phyloP scores from a whole-genome alignment of 768 basidiomycete species.

The Collybiopsis luxurians region DNA sequence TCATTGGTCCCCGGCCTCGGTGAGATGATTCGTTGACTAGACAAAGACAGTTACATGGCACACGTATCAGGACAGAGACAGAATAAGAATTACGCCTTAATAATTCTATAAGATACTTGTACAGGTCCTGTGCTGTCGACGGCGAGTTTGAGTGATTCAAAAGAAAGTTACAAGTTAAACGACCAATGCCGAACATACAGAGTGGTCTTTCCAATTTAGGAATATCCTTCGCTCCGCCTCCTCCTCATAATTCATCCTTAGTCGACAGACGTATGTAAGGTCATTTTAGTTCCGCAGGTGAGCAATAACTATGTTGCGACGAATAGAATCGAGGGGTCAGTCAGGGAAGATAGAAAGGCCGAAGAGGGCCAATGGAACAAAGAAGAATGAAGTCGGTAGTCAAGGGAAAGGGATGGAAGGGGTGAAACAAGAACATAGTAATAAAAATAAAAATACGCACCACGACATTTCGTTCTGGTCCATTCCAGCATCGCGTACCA shows the following conservation, averaged over 20 bases:
- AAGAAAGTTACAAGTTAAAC: not conserved
- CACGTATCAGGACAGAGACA: too few species aligned
- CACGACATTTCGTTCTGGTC: slow-evolving; percentile 82
- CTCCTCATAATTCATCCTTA: slow-evolving; percentile 39
- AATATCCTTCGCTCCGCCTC: not conserved
- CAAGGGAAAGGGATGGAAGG: not conserved
- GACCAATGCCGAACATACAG: not conserved
- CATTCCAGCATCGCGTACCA: slow-evolving; percentile 95
- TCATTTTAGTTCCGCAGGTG: slow-evolving; percentile 83
- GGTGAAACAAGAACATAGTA: not conserved
- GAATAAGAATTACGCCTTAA: too few species aligned
- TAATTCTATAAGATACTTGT: too few species aligned
- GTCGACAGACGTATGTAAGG: slow-evolving; percentile 63
- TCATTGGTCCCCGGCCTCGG: too few species aligned
- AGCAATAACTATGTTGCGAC: slow-evolving; percentile 59
- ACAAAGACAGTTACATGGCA: too few species aligned
- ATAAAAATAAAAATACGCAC: too few species aligned
- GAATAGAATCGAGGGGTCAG: not conserved
- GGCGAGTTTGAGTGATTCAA: not conserved
- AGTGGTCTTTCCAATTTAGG: not conserved
- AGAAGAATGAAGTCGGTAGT: not conserved
- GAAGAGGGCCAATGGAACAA: too few species aligned
- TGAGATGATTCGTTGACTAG: too few species aligned
- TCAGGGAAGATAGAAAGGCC: not conserved
- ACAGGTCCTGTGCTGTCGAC: too few species aligned